Conservation (phyloP, 495 filamentous ascomycete genomes). For the Penicillium taxi region DNA sequence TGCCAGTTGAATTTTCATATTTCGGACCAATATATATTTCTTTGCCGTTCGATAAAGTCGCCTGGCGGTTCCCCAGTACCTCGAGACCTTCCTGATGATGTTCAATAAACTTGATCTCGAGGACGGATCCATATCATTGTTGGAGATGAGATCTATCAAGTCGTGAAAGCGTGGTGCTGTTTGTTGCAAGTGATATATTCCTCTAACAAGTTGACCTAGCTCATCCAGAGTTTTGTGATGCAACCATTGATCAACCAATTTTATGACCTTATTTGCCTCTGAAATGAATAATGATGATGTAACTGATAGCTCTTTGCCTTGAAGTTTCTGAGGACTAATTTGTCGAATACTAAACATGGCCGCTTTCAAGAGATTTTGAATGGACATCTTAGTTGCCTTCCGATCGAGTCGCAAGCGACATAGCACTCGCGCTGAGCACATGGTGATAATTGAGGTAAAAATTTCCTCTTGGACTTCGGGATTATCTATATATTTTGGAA, state of each 20-base stretch:
- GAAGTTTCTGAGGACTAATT: constrained; percentile 6
- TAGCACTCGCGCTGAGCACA: constrained; percentile 10
- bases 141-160: constrained; percentile 5
- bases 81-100: constrained; percentile 13
- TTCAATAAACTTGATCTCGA: constrained; percentile 3
- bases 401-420: constrained; percentile 8
- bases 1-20: constrained; percentile 10
- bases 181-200: constrained; percentile 7
- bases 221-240: constrained; percentile 1
- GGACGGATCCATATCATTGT: constrained; percentile 3
- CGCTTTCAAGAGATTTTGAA: constrained; percentile 6
- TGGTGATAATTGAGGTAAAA: constrained; percentile 1
- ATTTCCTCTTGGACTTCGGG: constrained; percentile 3
- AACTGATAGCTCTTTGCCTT: neutral
- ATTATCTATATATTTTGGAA: neutral
- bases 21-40: constrained; percentile 10
- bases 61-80: constrained; percentile 9
- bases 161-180: neutral
- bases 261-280: constrained; percentile 8
- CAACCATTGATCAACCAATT: constrained; percentile 7
- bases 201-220: constrained; percentile 7
- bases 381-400: constrained; percentile 3
- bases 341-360: constrained; percentile 3
- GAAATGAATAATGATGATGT: constrained; percentile 3
- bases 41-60: constrained; percentile 8